Base-by-base conservation (phyloP, 164 flowering plant genomes). In the Euptelea pleiosperma region DNA sequence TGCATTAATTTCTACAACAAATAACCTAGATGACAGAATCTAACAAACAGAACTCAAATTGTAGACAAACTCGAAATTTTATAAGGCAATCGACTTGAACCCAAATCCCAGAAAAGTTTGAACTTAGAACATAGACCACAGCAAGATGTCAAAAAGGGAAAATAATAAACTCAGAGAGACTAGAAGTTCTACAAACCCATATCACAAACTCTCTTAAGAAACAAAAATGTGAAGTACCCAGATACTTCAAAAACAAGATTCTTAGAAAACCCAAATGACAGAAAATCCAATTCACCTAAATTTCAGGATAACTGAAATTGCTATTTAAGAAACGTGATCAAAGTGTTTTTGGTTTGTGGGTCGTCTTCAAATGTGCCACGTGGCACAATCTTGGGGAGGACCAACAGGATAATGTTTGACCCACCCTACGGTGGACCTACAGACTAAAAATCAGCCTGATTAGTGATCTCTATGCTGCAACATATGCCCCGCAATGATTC, bases 301-400 rank as follows among this genome's bases (percentile, higher is more conserved):
- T 12, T 18, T 34, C 19, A 16, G 50, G 16, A 21, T 14, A 46
- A 31, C 37, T 10, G 11, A 42, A 42, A 61, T 49, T 57, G 57
- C 53, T 29, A 39, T 6, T 42, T 12, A 3, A 25, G 8, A 42
- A 61, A 47, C 42, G 52, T 48, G 70, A 48, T 48, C 52, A 34
- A 34, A 37, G 24, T 8, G 44, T 61, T 39, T 67, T 48, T 31
- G 5, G 37, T 8, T 54, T 8, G 35, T n/a, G n/a, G n/a, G n/a
- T n/a, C n/a, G n/a, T n/a, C n/a, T n/a, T n/a, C n/a, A n/a, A n/a
- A n/a, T n/a, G n/a, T n/a, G n/a, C n/a, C n/a, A n/a, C n/a, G n/a
- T n/a, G n/a, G n/a, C n/a, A n/a, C n/a, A n/a, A n/a, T n/a, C n/a
- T n/a, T n/a, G n/a, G n/a, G n/a, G n/a, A n/a, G n/a, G n/a, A n/a